Base-by-base conservation (phyloP, 2,329 filamentous ascomycete genomes). In the Ceratocystis papillata region DNA sequence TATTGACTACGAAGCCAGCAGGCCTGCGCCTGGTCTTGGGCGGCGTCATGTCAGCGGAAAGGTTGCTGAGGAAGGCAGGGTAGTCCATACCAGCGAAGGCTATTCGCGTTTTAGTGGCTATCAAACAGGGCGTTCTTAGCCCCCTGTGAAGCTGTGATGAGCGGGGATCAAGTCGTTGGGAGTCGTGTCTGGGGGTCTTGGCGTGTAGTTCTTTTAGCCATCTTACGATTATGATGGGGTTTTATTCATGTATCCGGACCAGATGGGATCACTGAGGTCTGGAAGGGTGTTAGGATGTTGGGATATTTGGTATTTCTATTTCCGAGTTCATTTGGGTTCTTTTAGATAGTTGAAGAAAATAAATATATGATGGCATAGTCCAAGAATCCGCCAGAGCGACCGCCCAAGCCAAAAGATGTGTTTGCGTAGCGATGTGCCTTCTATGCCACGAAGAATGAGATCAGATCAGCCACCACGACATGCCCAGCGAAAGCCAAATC, bases 41-140 rank as follows among this genome's bases (percentile, higher is more conserved):
- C 77, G 81, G 60, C 77, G 87, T 59, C 84, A 87, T 68, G 87
- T 89, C 1, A 90, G 87, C 72, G 88, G 88, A 0, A 89, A 88
- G 77, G 75, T 85, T 65, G 87, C 81, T 0, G 88, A 91, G 73
- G 88, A 92, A 73, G 88, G 88, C 1, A 76, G 81, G 44, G 57
- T 62, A 10, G 20, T 62, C 10, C 65, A 66, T 17, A 28, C 30
- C 20, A 20, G 10, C 7, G 46, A 62, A 41, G 53, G 53, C n/a
- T 22, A 44, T 25, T 22, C 53, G 46, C 15, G 62, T 22, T 64
- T 60, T 20, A 28, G 55, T 5, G 41, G 28, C 30, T 59, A 67
- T 20, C 25, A 64, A 59, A 20, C 12, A 22, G 44, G 12, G 60
- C 37, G 30, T 33, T 22, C 60, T 15, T 12, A 46, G 60, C 20